Evolutionary conservation across 2,329 filamentous ascomycete genomes (phyloP).

Genomic region (Plenodomus lindquistii): DNA sequence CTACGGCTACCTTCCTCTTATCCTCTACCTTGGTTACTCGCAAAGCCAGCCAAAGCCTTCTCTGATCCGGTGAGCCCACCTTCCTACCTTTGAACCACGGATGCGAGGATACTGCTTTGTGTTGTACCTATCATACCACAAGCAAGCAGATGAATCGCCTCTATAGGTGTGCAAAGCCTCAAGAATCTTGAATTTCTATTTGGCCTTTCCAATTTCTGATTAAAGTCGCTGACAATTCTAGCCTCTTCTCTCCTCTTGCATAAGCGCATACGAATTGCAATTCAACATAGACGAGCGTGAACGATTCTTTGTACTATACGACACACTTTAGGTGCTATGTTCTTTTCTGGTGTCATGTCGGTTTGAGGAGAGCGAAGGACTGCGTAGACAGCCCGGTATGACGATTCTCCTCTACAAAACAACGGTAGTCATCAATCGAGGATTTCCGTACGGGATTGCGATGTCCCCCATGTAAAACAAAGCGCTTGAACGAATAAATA

Average conservation of each 20-base stretch:
- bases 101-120: too few relatives aligned
- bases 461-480: constrained; percentile 24
- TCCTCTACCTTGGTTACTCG: constrained; percentile 96
- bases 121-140: too few relatives aligned
- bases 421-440: constrained; percentile 15
- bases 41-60: constrained; percentile 90
- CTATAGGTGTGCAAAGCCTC: too few relatives aligned
- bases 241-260: constrained; percentile 46
- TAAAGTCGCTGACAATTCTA: constrained; percentile 26
- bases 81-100: too few relatives aligned
- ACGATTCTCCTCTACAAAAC: constrained; percentile 23
- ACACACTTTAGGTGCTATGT: constrained; percentile 31
- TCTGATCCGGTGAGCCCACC: constrained; percentile 64
- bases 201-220: not conserved
- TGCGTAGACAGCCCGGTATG: constrained; percentile 1
- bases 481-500: constrained; percentile 13
- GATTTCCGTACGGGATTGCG: constrained; percentile 12
- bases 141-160: too few relatives aligned
- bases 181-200: not conserved
- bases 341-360: constrained; percentile 17
- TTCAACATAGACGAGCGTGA: constrained; percentile 12
- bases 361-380: constrained; percentile 10
- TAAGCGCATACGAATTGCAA: constrained; percentile 20
- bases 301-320: constrained; percentile 37
- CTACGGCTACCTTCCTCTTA: constrained; percentile 96